Evolutionary conservation across 352 stramenopile species (phyloP).

Genomic region (Saprolegnia parasitica): DNA sequence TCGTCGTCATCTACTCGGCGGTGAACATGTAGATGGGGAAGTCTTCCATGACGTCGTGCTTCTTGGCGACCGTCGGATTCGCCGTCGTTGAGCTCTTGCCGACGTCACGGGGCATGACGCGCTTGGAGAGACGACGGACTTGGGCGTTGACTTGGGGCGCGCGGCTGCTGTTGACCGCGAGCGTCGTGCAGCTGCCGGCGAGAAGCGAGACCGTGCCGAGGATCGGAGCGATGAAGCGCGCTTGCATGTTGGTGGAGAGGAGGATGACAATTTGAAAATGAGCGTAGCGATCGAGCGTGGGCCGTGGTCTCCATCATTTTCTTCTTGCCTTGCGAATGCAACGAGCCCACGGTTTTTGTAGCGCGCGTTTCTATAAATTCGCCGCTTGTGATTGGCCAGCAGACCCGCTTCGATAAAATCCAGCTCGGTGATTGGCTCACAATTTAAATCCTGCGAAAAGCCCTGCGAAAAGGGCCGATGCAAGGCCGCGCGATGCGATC

Average conservation of each 20-base stretch:
- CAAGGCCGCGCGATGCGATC: too few relatives aligned
- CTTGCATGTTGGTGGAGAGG: neutral
- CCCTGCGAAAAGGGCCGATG: neutral
- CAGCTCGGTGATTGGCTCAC: neutral
- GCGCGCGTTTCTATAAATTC: neutral
- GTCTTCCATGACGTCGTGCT: conserved; percentile 7
- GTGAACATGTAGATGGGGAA: conserved; percentile 12
- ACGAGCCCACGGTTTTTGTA: neutral
- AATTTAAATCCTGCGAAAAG: neutral
- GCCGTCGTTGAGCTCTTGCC: neutral
- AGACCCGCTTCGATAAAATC: neutral
- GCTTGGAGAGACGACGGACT: conserved; percentile 4
- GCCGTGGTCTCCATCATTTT: neutral
- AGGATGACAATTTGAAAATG: neutral
- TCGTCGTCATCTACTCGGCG: neutral
- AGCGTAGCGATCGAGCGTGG: neutral
- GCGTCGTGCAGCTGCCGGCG: neutral
- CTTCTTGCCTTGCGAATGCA: neutral
- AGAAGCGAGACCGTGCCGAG: conserved; percentile 10
- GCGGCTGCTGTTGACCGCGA: conserved; percentile 6
- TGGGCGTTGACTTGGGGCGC: neutral
- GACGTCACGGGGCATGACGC: neutral
- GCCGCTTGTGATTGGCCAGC: neutral
- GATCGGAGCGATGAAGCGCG: conserved; percentile 3
- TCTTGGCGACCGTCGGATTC: neutral